phyloP scores from a whole-genome alignment of 2,329 filamentous ascomycete species.

The Nectriaceae sp. region DNA sequence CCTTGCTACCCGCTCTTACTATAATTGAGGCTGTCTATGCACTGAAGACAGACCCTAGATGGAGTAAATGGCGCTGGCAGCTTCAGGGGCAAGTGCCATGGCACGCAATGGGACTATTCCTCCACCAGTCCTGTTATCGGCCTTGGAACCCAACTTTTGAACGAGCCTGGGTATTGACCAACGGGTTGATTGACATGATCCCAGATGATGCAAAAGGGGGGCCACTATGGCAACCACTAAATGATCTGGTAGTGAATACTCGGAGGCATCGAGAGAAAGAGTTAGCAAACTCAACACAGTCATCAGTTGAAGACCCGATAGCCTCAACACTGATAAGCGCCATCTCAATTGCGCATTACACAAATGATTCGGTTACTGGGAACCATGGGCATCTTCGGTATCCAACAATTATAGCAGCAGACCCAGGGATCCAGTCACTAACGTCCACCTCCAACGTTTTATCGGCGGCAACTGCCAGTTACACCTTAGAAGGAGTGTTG shows the following conservation, averaged over 20 bases:
- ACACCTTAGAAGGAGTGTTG: no score
- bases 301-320: no score
- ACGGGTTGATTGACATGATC: constrained; percentile 5
- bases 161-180: constrained; percentile 19
- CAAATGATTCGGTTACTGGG: not conserved
- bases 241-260: constrained; percentile 7
- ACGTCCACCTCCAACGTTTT: no score
- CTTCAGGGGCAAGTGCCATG: constrained; percentile 29
- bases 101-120: constrained; percentile 26
- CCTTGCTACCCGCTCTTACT: constrained; percentile 11
- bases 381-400: not conserved
- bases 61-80: constrained; percentile 33
- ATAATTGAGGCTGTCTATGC: constrained; percentile 22
- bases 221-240: constrained; percentile 18
- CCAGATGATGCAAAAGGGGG: constrained; percentile 11
- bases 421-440: not conserved
- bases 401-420: not conserved
- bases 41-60: constrained; percentile 21
- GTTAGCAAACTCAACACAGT: not conserved
- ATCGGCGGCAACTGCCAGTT: no score
- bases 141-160: constrained; percentile 26
- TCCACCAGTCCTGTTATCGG: constrained; percentile 19
- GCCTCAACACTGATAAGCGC: not conserved
- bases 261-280: constrained; percentile 14
- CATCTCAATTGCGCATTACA: not conserved